Conservation (phyloP, 345 rosid genomes). For the Syzygium oleosum region DNA sequence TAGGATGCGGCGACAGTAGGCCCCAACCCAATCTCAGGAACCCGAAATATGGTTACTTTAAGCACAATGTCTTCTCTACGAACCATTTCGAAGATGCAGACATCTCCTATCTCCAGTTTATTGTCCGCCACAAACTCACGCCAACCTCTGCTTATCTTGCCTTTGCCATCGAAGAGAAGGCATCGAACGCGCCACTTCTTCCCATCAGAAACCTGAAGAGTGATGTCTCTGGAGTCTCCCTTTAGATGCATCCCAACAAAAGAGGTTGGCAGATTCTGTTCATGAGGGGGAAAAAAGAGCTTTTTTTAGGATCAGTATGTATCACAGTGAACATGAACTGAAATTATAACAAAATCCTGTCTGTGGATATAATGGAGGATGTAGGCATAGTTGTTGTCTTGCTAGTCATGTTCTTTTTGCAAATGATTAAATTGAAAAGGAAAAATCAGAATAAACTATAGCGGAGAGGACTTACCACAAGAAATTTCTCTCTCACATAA, state of each 20-base stretch:
- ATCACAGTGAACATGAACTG: neutral
- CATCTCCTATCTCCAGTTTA: slow-evolving; percentile 15
- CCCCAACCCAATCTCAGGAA: neutral
- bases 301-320: neutral
- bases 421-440: neutral
- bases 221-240: neutral
- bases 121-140: neutral
- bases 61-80: neutral
- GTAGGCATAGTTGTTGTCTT: neutral
- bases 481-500: neutral
- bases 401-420: neutral
- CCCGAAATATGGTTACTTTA: slow-evolving; percentile 5
- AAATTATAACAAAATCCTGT: neutral
- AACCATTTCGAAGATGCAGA: slow-evolving; percentile 12
- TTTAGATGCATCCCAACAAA: slow-evolving; percentile 4
- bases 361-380: neutral
- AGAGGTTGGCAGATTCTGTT: slow-evolving; percentile 4
- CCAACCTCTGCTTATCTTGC: slow-evolving; percentile 8
- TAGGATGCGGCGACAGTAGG: neutral
- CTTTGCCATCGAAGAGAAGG: neutral
- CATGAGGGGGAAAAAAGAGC: neutral
- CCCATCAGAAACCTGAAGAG: slow-evolving; percentile 13
- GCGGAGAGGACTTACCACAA: neutral
- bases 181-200: neutral
- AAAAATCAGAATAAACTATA: neutral